Conservation (phyloP, 495 filamentous ascomycete genomes). For the Cercophora newfieldiana region DNA sequence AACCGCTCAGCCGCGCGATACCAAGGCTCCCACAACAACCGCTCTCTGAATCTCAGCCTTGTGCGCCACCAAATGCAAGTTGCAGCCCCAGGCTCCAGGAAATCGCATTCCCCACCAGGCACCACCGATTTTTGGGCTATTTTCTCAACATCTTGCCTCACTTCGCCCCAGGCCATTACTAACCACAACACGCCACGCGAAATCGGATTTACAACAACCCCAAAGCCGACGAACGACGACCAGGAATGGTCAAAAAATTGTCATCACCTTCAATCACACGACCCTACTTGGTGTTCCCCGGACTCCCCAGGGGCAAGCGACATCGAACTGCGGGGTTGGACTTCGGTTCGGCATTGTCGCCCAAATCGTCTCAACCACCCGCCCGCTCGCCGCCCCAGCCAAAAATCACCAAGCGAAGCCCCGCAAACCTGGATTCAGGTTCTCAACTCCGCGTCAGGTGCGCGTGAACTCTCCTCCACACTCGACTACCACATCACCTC, state of each 20-base stretch:
- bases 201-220: not conserved
- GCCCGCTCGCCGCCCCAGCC: not conserved
- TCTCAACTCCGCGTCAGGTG: not conserved
- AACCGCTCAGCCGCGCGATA: not conserved
- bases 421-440: not conserved
- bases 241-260: no score
- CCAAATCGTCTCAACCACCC: not conserved
- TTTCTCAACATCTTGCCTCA: not conserved
- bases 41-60: not conserved
- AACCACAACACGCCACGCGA: not conserved
- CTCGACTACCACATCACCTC: not conserved
- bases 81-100: not conserved
- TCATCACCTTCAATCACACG: not conserved
- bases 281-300: not conserved
- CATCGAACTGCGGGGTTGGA: conserved; percentile 2
- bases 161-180: not conserved
- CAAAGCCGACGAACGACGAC: not conserved
- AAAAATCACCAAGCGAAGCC: not conserved
- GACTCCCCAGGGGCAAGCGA: not conserved
- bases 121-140: not conserved
- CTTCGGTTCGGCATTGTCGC: not conserved
- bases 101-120: not conserved
- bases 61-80: not conserved
- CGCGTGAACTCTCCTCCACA: not conserved
- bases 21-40: not conserved